Conservation (phyloP, 164 flowering plant species). For the Litsea cubeba region DNA sequence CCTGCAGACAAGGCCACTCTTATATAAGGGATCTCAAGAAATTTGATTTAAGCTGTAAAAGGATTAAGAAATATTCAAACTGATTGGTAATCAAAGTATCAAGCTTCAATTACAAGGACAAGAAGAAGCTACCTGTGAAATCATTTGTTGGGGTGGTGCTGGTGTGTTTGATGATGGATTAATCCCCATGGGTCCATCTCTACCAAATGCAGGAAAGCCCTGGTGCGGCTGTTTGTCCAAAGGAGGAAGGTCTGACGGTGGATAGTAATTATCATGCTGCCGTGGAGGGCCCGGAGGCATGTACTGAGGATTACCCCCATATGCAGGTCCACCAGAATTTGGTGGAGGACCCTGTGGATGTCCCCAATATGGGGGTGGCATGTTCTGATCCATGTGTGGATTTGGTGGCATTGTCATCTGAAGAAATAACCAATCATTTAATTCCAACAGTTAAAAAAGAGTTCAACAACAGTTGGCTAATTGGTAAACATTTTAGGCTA, state of each 20-base stretch:
- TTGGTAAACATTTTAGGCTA: constrained; percentile 18
- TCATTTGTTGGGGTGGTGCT: constrained; percentile 43
- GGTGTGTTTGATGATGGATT: constrained; percentile 54
- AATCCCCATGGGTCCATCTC: constrained; percentile 58
- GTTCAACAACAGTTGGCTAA: background rate
- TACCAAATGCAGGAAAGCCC: constrained; percentile 69
- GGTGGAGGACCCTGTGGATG: constrained; percentile 70
- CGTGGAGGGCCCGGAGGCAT: constrained; percentile 58
- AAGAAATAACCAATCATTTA: background rate
- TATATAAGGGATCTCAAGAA: background rate
- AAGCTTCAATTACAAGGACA: background rate
- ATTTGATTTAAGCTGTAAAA: background rate
- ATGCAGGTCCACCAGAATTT: constrained; percentile 59
- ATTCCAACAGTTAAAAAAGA: background rate
- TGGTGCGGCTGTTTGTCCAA: constrained; percentile 75
- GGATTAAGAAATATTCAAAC: background rate
- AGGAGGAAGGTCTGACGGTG: constrained; percentile 60
- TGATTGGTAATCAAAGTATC: background rate
- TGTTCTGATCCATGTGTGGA: constrained; percentile 53
- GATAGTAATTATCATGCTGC: constrained; percentile 74
- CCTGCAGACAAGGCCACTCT: constrained; percentile 30
- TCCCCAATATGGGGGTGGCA: constrained; percentile 83
- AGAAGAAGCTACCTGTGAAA: constrained; percentile 50
- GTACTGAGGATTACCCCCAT: constrained; percentile 59
- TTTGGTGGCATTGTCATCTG: constrained; percentile 67